Conservation (phyloP, 371 early-diverging fungal species). For the Mucor mucedo region DNA sequence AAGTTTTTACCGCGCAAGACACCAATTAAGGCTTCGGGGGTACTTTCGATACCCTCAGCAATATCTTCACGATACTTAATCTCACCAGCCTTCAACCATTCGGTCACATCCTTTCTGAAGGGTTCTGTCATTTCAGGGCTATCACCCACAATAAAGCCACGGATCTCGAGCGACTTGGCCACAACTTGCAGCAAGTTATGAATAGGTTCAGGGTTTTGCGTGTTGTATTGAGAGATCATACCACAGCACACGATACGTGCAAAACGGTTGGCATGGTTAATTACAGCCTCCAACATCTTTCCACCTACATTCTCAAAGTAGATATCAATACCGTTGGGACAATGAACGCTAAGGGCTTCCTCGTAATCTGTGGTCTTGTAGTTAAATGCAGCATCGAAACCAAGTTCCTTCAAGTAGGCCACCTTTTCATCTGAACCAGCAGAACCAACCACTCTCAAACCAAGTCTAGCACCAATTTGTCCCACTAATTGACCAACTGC, state of each 20-base stretch:
- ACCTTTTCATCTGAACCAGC: constrained; percentile 85
- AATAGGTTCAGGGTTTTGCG: constrained; percentile 27
- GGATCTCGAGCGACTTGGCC: constrained; percentile 57
- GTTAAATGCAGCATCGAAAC: constrained; percentile 82
- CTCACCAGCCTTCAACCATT: constrained; percentile 71
- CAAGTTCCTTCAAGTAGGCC: constrained; percentile 63
- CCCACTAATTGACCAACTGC: constrained; percentile 66
- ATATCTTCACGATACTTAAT: constrained; percentile 69
- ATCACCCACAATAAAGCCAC: constrained; percentile 72
- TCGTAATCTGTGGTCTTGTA: constrained; percentile 69
- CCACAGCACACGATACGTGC: constrained; percentile 70
- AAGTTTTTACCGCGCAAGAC: constrained; percentile 83
- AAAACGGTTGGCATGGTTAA: constrained; percentile 54
- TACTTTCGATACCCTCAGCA: constrained; percentile 80
- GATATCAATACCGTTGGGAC: constrained; percentile 76
- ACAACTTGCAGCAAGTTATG: constrained; percentile 44
- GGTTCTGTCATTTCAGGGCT: constrained; percentile 54
- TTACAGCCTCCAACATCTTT: constrained; percentile 68
- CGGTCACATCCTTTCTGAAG: constrained; percentile 66
- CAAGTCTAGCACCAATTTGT: constrained; percentile 74
- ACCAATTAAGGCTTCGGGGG: constrained; percentile 76
- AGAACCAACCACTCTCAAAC: constrained; percentile 77
- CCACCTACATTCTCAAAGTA: constrained; percentile 81
- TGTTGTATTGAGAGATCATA: constrained; percentile 77
- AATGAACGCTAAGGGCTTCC: constrained; percentile 49